Base-by-base conservation (phyloP, 192 early-diverging fungal genomes). In the Allomyces arbusculus region DNA sequence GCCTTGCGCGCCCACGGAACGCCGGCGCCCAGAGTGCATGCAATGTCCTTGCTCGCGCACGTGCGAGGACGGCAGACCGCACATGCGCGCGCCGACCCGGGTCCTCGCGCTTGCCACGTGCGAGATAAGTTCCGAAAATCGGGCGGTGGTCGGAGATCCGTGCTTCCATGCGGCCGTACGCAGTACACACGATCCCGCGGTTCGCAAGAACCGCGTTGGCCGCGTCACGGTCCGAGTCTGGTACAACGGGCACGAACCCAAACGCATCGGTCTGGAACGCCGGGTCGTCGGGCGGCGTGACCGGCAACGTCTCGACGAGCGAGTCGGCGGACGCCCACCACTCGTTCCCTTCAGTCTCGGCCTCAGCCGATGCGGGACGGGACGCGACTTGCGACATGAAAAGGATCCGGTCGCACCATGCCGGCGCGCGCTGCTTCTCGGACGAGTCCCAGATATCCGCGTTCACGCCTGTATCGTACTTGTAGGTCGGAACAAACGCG, bases 371-470 rank as follows among this genome's bases (percentile, higher is more conserved):
- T 5, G 24, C 28, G 62, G 62, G 20, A 8, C 12, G 12, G 22
- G 20, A 1, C 26, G 26, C 24, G 20, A n/a, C 33, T 19, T 44
- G 26, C 62, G 62, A 26, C 62, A 63, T 28, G 26, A 77, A 88
- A 23, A 91, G 71, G 28, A 98, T 81, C 63, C 96, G 84, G 78
- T 99, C 96, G 72, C 95, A 97, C 90, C 91, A 99, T 11, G 91
- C 87, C 1, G 96, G 96, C 3, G 85, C 84, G 25, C 96, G 81
- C 66, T 86, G 84, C 79, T 99, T 99, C 61, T 96, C 94, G 55
- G 87, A 90, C 7, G 86, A 83, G 70, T 99, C 96, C 68, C 94
- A 99, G 12, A 72, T 73, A 43, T 90, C 81, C 19, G 86, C 87
- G 7, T 40, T 40, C 33, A 40, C 33, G 20, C 87, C 87, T 6